These are phyloP conservation scores for Xylaria sp. DNA, from an alignment of 2,329 filamentous ascomycete species.

Conservation along the genomic window DNA sequence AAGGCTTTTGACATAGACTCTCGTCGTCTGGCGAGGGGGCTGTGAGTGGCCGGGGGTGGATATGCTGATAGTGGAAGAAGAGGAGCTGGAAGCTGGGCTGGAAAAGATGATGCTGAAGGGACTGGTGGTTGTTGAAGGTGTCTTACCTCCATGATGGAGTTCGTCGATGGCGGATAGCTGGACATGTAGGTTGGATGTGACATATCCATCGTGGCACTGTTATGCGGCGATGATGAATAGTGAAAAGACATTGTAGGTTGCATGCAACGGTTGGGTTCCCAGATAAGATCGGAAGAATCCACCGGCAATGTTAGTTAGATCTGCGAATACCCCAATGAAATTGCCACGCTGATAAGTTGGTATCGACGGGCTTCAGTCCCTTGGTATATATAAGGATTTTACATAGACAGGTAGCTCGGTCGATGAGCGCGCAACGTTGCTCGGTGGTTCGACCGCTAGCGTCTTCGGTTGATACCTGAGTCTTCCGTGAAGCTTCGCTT, in stretches of 20 bases:
- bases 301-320: constrained; percentile 49
- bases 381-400: constrained; percentile 26
- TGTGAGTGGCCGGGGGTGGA: constrained; percentile 47
- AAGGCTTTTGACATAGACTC: constrained; percentile 54
- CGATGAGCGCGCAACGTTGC: constrained; percentile 16
- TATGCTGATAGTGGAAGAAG: constrained; percentile 45
- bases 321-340: constrained; percentile 41
- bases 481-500: constrained; percentile 32
- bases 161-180: constrained; percentile 45
- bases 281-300: constrained; percentile 46
- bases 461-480: constrained; percentile 21
- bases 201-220: constrained; percentile 56
- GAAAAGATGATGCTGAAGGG: constrained; percentile 42
- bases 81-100: constrained; percentile 47
- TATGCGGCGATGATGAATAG: constrained; percentile 59
- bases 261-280: constrained; percentile 50
- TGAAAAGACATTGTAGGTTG: constrained; percentile 62
- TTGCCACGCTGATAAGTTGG: constrained; percentile 22
- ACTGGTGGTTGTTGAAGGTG: constrained; percentile 39
- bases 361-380: constrained; percentile 12
- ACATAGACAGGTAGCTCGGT: constrained; percentile 14
- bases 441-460: constrained; percentile 37
- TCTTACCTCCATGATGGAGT: constrained; percentile 50
- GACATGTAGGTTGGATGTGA: constrained; percentile 54
- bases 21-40: constrained; percentile 52